Conservation (phyloP, 2,329 filamentous ascomycete genomes). For the Colletotrichum sublineola region DNA sequence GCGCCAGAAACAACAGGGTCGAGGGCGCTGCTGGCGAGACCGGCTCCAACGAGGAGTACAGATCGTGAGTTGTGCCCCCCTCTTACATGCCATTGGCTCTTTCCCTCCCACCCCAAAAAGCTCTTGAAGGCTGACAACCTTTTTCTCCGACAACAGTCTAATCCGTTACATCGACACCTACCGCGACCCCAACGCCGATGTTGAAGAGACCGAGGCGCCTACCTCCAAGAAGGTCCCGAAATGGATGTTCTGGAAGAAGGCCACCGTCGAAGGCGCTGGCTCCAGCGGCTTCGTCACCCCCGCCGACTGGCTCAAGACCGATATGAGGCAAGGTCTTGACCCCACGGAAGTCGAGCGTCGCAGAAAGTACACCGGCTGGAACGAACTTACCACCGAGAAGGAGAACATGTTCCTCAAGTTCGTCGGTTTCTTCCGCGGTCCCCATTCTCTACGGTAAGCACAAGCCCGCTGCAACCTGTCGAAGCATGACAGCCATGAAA, state of each 20-base stretch:
- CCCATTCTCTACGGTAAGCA: slow-evolving; percentile 82
- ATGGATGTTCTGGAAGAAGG: slow-evolving; percentile 54
- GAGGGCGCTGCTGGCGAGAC: slow-evolving; percentile 36
- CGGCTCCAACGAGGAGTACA: slow-evolving; percentile 40
- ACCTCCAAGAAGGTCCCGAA: slow-evolving; percentile 48
- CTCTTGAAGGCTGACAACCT: background rate
- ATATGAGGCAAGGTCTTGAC: slow-evolving; percentile 74
- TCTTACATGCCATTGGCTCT: slow-evolving; percentile 31
- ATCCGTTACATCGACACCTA: slow-evolving; percentile 55
- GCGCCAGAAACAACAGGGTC: slow-evolving; percentile 41
- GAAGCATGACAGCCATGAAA: slow-evolving; percentile 38
- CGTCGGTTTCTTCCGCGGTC: slow-evolving; percentile 80
- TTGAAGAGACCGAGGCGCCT: slow-evolving; percentile 47
- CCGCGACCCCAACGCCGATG: slow-evolving; percentile 51
- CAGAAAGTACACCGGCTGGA: slow-evolving; percentile 76
- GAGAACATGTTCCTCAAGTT: slow-evolving; percentile 82
- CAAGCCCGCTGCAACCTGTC: background rate
- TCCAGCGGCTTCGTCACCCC: slow-evolving; percentile 62
- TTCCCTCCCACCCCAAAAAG: background rate
- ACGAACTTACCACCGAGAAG: slow-evolving; percentile 81
- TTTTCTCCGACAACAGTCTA: slow-evolving; percentile 16
- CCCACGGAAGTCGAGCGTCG: slow-evolving; percentile 71
- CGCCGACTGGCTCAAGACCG: slow-evolving; percentile 77
- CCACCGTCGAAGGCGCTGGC: slow-evolving; percentile 45
- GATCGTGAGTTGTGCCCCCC: slow-evolving; percentile 27